phyloP scores from a whole-genome alignment of 768 basidiomycete species.

The Russula olivacea region DNA sequence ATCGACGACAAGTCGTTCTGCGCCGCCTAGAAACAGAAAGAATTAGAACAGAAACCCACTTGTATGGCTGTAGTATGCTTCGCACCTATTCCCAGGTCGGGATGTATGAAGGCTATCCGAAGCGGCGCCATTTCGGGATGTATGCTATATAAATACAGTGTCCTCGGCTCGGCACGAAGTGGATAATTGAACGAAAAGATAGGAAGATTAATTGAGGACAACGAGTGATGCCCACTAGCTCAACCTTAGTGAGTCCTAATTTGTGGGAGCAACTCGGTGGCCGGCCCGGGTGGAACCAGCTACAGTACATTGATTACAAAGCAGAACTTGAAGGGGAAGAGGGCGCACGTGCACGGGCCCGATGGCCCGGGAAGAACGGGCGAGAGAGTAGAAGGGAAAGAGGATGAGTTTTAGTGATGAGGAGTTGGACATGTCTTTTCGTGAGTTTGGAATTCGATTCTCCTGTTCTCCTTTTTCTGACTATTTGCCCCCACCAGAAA shows the following conservation, averaged over 20 bases:
- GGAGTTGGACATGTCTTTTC: constrained; percentile 19
- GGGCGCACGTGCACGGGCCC: too few species aligned
- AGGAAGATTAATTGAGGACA: too few species aligned
- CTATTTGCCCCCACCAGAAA: not conserved
- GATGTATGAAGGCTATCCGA: constrained; percentile 82
- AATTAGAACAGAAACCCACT: not conserved
- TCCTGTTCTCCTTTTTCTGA: not conserved
- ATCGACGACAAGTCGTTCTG: constrained; percentile 92
- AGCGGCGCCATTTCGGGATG: constrained; percentile 26
- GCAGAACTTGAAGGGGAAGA: too few species aligned
- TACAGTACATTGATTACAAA: too few species aligned
- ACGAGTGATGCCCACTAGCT: too few species aligned
- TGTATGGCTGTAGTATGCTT: constrained; percentile 2
- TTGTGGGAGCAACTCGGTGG: too few species aligned
- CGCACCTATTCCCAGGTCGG: constrained; percentile 89
- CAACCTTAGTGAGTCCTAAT: too few species aligned
- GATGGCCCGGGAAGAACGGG: constrained; percentile 23
- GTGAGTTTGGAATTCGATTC: constrained; percentile 19
- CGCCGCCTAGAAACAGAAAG: constrained; percentile 59
- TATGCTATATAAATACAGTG: not conserved
- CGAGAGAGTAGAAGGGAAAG: constrained; percentile 22
- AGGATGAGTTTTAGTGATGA: constrained; percentile 25
- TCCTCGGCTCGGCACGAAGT: not conserved
- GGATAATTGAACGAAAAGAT: too few species aligned
- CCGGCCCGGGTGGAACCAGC: too few species aligned